Percentiles rank a stretch among this genome's conserved stretches.
Conservation (phyloP, 2,329 filamentous ascomycete genomes). For the Claviceps sp. region DNA sequence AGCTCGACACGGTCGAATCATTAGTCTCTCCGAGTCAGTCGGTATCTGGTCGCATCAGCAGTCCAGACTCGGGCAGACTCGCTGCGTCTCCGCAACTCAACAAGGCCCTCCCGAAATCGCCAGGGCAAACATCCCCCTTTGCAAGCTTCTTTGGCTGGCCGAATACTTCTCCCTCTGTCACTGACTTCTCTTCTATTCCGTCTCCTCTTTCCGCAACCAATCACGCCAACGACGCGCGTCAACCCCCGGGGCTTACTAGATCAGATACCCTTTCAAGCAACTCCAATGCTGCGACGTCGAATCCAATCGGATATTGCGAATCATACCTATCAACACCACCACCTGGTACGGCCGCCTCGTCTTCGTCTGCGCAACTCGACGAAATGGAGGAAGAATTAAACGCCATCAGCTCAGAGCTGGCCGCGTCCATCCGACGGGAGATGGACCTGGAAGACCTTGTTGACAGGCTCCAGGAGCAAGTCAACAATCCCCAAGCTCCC, state of each 20-base stretch:
- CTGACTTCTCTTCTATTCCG: slow-evolving; percentile 39
- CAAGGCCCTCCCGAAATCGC: slow-evolving; percentile 43
- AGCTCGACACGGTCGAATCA: slow-evolving; percentile 29
- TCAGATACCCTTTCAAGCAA: slow-evolving; percentile 12
- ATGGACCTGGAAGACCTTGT: slow-evolving; percentile 94
- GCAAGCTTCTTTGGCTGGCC: slow-evolving; percentile 42
- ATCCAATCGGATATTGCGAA: slow-evolving; percentile 36
- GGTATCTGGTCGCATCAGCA: slow-evolving; percentile 13
- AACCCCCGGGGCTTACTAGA: slow-evolving; percentile 5
- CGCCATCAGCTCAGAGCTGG: slow-evolving; percentile 85
- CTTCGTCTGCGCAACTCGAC: slow-evolving; percentile 47
- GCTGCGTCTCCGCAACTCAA: slow-evolving; percentile 29
- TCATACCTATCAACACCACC: slow-evolving; percentile 38
- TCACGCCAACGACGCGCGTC: slow-evolving; percentile 20
- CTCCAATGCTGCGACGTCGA: slow-evolving; percentile 27
- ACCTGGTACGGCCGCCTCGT: slow-evolving; percentile 22
- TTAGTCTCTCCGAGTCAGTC: slow-evolving; percentile 15
- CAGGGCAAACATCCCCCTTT: slow-evolving; percentile 33
- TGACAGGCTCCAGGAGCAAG: slow-evolving; percentile 73
- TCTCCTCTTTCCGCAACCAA: slow-evolving; percentile 36
- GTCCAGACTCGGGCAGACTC: slow-evolving; percentile 16
- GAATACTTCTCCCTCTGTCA: slow-evolving; percentile 31
- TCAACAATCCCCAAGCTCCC: slow-evolving; percentile 39
- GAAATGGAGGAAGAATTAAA: slow-evolving; percentile 92
- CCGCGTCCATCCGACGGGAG: slow-evolving; percentile 82